A percentile compares a stretch with the other conserved stretches of the same genome.
phyloP scores from a whole-genome alignment of 1,139 yeast genomes.

The Debaryomycetaceae sp. region DNA sequence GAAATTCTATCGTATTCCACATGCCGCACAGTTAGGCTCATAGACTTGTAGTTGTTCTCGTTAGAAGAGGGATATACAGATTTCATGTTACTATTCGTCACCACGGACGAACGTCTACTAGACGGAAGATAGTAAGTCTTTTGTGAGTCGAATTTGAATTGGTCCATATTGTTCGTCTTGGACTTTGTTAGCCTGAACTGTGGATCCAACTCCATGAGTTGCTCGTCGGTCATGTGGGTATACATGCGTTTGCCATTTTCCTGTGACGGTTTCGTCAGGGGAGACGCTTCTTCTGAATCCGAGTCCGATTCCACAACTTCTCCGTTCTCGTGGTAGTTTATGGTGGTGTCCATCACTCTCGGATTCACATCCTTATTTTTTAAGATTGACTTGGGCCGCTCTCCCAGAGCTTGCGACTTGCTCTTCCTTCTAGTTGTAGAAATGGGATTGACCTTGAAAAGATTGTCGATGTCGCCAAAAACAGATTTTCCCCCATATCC shows the following conservation, averaged over 20 bases:
- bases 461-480: constrained; percentile 10
- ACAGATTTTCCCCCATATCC: constrained; percentile 13
- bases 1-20: constrained; percentile 21
- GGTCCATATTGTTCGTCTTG: constrained; percentile 28
- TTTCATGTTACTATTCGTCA: constrained; percentile 6
- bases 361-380: constrained; percentile 28
- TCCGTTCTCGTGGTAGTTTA: constrained; percentile 14
- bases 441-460: constrained; percentile 1
- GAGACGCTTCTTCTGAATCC: constrained; percentile 3
- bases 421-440: constrained; percentile 8
- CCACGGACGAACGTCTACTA: constrained; percentile 13
- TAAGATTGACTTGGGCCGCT: constrained; percentile 40
- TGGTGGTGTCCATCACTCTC: constrained; percentile 16
- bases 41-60: constrained; percentile 40
- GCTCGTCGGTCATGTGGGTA: constrained; percentile 63
- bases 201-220: constrained; percentile 57
- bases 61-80: constrained; percentile 30
- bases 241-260: constrained; percentile 48
- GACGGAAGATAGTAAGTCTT: constrained; percentile 33
- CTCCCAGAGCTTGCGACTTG: constrained; percentile 20
- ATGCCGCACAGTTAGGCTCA: constrained; percentile 38
- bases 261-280: constrained; percentile 2
- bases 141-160: constrained; percentile 41
- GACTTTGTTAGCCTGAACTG: constrained; percentile 42
- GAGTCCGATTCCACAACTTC: constrained; percentile 8